Evolutionary conservation across 169 alveolate genomes (phyloP).

Genomic region (Plasmodium relictum): DNA sequence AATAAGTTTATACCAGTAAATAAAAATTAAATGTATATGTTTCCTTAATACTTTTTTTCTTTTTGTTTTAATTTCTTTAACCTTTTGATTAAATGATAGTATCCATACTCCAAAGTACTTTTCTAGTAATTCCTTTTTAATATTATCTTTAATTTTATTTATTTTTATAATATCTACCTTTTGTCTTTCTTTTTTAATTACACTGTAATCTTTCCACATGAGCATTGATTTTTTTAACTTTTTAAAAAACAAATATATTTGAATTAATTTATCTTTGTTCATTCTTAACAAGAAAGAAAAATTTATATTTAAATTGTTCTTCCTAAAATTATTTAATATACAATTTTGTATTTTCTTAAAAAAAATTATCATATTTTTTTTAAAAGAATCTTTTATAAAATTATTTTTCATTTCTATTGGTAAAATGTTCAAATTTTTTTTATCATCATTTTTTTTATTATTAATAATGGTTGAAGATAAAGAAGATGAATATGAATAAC

Average conservation of each 20-base stretch:
- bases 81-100: constrained; percentile 18
- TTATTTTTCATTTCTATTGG: background rate
- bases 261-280: constrained; percentile 9
- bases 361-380: background rate
- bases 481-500: no score
- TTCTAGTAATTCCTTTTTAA: constrained; percentile 7
- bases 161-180: constrained; percentile 10
- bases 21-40: constrained; percentile 51
- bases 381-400: background rate
- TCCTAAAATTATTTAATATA: constrained; percentile 11
- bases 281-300: constrained; percentile 22
- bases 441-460: background rate
- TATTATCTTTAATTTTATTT: constrained; percentile 5
- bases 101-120: constrained; percentile 61
- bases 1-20: constrained; percentile 45
- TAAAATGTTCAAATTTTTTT: background rate
- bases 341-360: background rate
- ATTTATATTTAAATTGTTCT: background rate
- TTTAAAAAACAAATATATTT: constrained; percentile 47
- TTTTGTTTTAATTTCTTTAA: constrained; percentile 42
- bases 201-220: constrained; percentile 29
- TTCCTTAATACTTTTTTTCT: constrained; percentile 51
- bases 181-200: constrained; percentile 3
- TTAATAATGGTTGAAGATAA: no score
- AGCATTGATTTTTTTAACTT: constrained; percentile 12